Evolutionary conservation across 805 yeast genomes (phyloP), one percentile per base, ranked within the genome.

Genomic region (Kregervanrija fluxuum): DNA sequence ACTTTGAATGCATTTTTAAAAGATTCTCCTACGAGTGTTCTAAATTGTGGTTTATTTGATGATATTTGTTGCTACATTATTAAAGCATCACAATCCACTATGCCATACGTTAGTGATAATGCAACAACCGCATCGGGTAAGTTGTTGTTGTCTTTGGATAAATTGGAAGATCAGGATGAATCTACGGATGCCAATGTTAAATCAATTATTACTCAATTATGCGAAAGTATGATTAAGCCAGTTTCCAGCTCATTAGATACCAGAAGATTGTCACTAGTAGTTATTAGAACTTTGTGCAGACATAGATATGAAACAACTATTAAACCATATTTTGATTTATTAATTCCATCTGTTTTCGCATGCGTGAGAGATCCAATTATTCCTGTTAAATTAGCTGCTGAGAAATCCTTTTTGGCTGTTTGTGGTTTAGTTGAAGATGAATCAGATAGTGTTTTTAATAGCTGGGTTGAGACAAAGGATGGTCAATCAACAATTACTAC

Each of bases 351-450:
- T 11, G 80, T 89, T 2, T 91, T 91, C 61, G 68, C 82, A 0
- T 82, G 93, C 60, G 82, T 91, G 35, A 74, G 99, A 52, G 96
- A 90, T 57, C 73, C 81, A n/a, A 71, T 86, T 40, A 87, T 91
- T 56, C 97, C 99, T 4, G 82, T 91, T 53, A 90, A 89, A 57
- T 71, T 91, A 49, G 96, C 97, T 1, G 96, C 96, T 8, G 99
- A 91, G 62, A 87, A 87, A 67, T 89, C 95, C 1, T 89, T 75
- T 61, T 61, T 90, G 52, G 78, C 86, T 2, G 59, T 88, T 13
- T 83, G 89, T 64, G 70, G 75, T 40, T 68, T 91, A 54, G 82
- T 85, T 31, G 86, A 82, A 28, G 95, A 85, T 50, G 75, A 67
- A 9, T 67, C 70, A 15, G 60, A 74, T 66, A 62, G 49, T 1